Evolutionary conservation across 1,284 basidiomycete species (phyloP), one percentile per base, ranked within the genome.

Genomic region (Cutaneotrichosporon sp.): DNA sequence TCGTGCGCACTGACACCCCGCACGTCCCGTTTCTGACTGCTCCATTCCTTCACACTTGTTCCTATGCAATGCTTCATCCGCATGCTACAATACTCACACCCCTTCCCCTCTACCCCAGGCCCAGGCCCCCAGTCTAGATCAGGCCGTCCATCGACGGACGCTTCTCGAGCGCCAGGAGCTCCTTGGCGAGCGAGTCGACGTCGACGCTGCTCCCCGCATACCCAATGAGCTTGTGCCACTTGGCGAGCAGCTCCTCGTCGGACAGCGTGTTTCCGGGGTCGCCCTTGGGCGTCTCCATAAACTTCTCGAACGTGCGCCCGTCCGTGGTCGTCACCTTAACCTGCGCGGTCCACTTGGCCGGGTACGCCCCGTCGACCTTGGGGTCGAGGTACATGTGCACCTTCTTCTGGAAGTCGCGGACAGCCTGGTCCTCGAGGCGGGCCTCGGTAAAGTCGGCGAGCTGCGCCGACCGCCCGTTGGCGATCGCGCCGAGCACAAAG

Each of bases 391-490:
- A 25, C 56, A 58, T 58, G 49, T 52, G 47, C n/a, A 58, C 56
- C 49, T 58, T 58, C 25, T 58, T 58, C 56, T 58, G 56, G 56
- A 58, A 58, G 9, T 14, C 56, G 49, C 56, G 56, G 38, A 58
- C 56, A 9, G 49, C 56, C 2, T 14, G 49, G 36, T 58, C 56
- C 18, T 20, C 7, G 18, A 58, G 49, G 0, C 56, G 34, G 14
- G 47, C 56, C 18, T 58, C 56, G 25, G 49, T 45, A 11, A 58
- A 58, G 56, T 58, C 56, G 3, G 56, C 56, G n/a, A 58, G 56
- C 56, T 58, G 56, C 4, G 56, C 56, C 9, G 18, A 22, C 8
- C 56, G 56, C 27, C 49, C 49, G 20, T 50, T 58, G 11, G 56
- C 56, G 13, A 58, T 51, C 11, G 36, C 27, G 9, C 56, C 56